These are phyloP conservation scores for Phytophthora capsici DNA, from an alignment of 352 stramenopile genomes.

Conservation along the genomic window DNA sequence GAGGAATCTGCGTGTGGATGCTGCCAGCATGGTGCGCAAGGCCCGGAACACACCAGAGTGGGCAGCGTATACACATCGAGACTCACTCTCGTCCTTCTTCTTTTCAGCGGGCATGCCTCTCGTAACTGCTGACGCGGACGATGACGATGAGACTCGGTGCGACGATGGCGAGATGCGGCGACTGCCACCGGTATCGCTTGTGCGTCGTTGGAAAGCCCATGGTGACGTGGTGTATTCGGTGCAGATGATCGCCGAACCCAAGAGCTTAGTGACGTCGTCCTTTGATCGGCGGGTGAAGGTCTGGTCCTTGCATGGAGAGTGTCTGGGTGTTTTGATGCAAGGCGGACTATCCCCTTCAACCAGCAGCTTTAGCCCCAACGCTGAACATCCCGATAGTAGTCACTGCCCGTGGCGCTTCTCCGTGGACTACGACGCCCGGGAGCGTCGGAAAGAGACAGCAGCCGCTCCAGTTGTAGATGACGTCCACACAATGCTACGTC, in stretches of 20 bases:
- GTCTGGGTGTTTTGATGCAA: constrained; percentile 79
- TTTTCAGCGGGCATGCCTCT: constrained; percentile 62
- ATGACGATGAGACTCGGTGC: constrained; percentile 19
- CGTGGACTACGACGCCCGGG: constrained; percentile 76
- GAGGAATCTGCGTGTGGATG: constrained; percentile 78
- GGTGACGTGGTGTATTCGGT: constrained; percentile 79
- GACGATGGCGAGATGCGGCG: constrained; percentile 26
- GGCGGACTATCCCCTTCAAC: constrained; percentile 55
- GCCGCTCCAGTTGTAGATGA: constrained; percentile 68
- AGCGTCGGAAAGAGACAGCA: constrained; percentile 68
- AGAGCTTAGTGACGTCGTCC: constrained; percentile 76
- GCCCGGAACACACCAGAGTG: constrained; percentile 69
- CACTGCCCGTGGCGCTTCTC: constrained; percentile 66
- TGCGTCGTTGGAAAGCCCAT: constrained; percentile 76
- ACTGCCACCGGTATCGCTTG: constrained; percentile 36
- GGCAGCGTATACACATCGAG: constrained; percentile 54
- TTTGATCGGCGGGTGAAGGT: constrained; percentile 84
- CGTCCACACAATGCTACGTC: constrained; percentile 44
- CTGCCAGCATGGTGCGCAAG: constrained; percentile 73
- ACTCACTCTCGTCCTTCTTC: constrained; percentile 67
- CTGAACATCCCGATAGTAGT: constrained; percentile 2
- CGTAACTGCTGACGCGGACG: constrained; percentile 26
- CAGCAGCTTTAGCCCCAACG: constrained; percentile 12
- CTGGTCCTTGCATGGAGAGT: constrained; percentile 69
- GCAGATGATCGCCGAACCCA: constrained; percentile 71